Evolutionary conservation across 2,329 filamentous ascomycete genomes (phyloP).

Genomic region (Cryphonectria carpinicola): DNA sequence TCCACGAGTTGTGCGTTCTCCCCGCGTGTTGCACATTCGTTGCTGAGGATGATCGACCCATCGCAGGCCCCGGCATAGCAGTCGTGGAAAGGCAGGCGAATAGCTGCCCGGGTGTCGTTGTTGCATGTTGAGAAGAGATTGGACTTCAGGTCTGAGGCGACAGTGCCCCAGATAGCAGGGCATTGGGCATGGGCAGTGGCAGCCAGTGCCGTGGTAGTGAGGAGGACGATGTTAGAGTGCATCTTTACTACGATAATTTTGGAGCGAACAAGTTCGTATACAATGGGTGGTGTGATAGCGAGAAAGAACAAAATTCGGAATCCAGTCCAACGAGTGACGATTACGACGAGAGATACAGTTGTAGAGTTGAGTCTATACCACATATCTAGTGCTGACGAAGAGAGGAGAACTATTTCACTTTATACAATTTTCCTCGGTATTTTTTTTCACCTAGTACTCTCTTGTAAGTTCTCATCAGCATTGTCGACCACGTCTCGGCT

Average conservation of each 20-base stretch:
- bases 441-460: neutral
- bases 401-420: neutral
- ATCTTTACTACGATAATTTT: neutral
- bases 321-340: neutral
- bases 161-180: slow-evolving; percentile 16
- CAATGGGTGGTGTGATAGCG: neutral
- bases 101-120: slow-evolving; percentile 35
- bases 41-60: slow-evolving; percentile 36
- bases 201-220: neutral
- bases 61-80: slow-evolving; percentile 38
- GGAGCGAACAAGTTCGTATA: neutral
- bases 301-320: neutral
- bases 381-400: neutral
- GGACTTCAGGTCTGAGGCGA: slow-evolving; percentile 10
- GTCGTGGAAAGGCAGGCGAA: slow-evolving; percentile 37
- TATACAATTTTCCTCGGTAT: neutral
- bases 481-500: neutral
- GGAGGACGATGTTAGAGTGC: neutral
- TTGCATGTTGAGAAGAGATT: slow-evolving; percentile 28
- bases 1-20: slow-evolving; percentile 35
- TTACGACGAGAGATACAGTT: neutral
- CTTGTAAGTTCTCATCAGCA: neutral
- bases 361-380: neutral
- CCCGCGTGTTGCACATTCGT: slow-evolving; percentile 34
- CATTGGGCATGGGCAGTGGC: neutral